Evolutionary conservation across 768 basidiomycete species (phyloP).

Genomic region (Mycena pura): DNA sequence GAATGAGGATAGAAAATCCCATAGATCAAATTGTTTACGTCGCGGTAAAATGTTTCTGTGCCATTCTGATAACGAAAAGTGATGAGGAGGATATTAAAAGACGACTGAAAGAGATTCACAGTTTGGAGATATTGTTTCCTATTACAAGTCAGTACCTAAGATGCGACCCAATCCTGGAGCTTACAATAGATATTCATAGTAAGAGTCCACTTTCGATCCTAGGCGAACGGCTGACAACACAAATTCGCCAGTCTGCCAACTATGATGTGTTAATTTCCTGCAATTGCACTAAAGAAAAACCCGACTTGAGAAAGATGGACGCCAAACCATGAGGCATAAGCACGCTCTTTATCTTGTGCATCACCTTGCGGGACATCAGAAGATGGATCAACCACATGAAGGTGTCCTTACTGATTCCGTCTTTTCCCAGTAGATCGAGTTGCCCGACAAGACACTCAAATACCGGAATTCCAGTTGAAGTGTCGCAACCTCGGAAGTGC

Average conservation of each 20-base stretch:
- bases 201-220: constrained; percentile 92
- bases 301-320: constrained; percentile 84
- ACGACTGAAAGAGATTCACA: constrained; percentile 40
- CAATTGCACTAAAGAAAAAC: neutral
- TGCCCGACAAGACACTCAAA: constrained; percentile 77
- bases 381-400: neutral
- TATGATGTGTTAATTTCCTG: neutral
- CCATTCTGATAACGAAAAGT: constrained; percentile 54
- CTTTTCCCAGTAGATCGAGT: constrained; percentile 81
- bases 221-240: constrained; percentile 80
- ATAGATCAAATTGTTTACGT: constrained; percentile 47
- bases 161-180: constrained; percentile 20
- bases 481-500: constrained; percentile 87
- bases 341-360: constrained; percentile 71
- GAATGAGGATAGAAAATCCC: neutral
- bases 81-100: neutral
- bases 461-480: constrained; percentile 93
- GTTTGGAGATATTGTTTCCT: constrained; percentile 88
- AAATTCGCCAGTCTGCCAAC: constrained; percentile 49
- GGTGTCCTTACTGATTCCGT: constrained; percentile 64
- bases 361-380: constrained; percentile 45
- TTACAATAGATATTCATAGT: constrained; percentile 89
- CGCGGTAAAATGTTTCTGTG: constrained; percentile 77
- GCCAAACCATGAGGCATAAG: constrained; percentile 75
- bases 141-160: neutral